Evolutionary conservation across 352 stramenopile genomes (phyloP), one percentile per base, ranked within the genome.

Genomic region (Phytopythium sindhum): DNA sequence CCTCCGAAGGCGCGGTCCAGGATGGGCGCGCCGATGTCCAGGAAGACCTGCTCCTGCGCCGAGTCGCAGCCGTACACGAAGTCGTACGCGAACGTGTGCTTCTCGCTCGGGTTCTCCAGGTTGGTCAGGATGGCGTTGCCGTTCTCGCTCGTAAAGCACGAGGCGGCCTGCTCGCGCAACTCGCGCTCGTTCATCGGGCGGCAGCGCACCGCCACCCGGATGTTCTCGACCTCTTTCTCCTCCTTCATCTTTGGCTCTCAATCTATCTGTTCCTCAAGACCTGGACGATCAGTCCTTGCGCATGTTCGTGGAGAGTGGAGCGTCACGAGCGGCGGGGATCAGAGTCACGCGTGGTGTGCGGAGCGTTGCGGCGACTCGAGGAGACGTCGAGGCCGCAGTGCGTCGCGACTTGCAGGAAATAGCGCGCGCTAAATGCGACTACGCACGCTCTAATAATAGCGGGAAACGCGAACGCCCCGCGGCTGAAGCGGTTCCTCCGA

Each of bases 181-280:
- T 98, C 92, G 37, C 88, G 90, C 29, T 90, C 72, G 61, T 91
- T 97, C 73, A 98, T 92, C n/a, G 91, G 93, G 5, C 93, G 87
- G 61, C 88, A 97, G 60, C 90, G 89, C 70, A 97, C 91, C 5
- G 93, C 91, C 37, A 98, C 93, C 60, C 88, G 86, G 64, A 98
- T 95, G 77, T 97, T 98, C 60, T 93, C 86, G 37, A 80, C 83
- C 60, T 94, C 84, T 61, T 91, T 89, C 55, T 90, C 80, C 31
- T 93, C 85, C 66, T 90, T 91, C 81, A 91, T 93, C 15, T 24
- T 42, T 14, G 4, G 15, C 33, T 54, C 8, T 37, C 14, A 17
- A 4, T 50, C n/a, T 10, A 56, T 57, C 37, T 9, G 51, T 17
- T 57, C 7, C 17, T 42, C 1, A 28, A 24, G 3, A 8, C 15